Percentiles rank a stretch among this genome's conserved stretches.
Conservation (phyloP, 495 filamentous ascomycete species). For the Parathielavia appendiculata region DNA sequence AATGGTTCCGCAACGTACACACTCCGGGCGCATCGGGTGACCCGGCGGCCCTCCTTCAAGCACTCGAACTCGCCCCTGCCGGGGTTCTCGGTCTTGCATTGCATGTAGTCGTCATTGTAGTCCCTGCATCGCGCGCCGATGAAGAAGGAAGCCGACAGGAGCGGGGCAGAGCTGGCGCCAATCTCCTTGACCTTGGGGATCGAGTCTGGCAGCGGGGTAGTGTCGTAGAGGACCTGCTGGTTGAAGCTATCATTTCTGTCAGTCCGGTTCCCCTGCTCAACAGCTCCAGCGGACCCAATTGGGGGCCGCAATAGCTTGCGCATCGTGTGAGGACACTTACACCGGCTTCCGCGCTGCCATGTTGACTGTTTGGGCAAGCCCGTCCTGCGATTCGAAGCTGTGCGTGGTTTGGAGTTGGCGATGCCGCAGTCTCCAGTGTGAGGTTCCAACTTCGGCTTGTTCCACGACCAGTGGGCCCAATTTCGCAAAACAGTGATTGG, state of each 20-base stretch:
- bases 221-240: constrained; percentile 87
- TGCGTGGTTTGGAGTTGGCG: constrained; percentile 32
- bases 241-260: constrained; percentile 64
- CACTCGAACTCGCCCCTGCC: constrained; percentile 91
- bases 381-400: constrained; percentile 24
- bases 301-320: neutral
- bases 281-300: constrained; percentile 23
- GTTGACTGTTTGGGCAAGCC: constrained; percentile 34
- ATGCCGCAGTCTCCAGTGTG: constrained; percentile 20
- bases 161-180: constrained; percentile 82
- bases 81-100: constrained; percentile 88
- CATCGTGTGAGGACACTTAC: constrained; percentile 33
- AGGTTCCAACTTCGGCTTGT: constrained; percentile 22
- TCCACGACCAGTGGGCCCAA: constrained; percentile 23
- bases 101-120: constrained; percentile 99
- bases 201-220: constrained; percentile 84
- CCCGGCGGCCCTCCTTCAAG: constrained; percentile 90
- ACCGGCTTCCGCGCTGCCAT: constrained; percentile 47
- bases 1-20: constrained; percentile 61
- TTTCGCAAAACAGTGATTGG: constrained; percentile 22
- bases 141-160: constrained; percentile 90
- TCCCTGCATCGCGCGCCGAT: constrained; percentile 91
- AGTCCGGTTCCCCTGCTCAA: constrained; percentile 21
- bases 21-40: constrained; percentile 90
- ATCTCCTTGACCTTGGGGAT: constrained; percentile 91